Percentiles rank a stretch among this genome's conserved stretches.
Conservation (phyloP, 306 rosid genomes). For the Quercus parvula region DNA sequence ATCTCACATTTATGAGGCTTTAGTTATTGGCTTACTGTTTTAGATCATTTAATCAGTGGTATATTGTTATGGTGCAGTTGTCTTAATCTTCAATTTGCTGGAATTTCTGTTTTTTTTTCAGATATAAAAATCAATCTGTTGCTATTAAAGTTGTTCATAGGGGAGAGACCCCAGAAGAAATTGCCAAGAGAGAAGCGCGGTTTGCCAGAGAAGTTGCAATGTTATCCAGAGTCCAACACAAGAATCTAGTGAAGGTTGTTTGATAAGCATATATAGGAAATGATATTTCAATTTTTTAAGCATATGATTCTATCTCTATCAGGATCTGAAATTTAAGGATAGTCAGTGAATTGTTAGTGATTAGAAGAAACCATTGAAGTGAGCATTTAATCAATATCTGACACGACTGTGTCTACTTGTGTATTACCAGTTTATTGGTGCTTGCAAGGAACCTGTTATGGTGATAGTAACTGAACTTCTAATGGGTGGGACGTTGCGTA, state of each 20-base stretch:
- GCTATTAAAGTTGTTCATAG: conserved; percentile 45
- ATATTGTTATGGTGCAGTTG: background rate
- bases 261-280: background rate
- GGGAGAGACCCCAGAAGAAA: conserved; percentile 50
- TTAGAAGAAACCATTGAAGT: background rate
- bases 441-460: conserved; percentile 95
- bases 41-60: background rate
- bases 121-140: conserved; percentile 54
- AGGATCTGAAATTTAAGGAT: conserved; percentile 15
- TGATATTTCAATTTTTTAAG: background rate
- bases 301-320: conserved; percentile 1
- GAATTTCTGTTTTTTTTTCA: conserved; percentile 28
- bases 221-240: conserved; percentile 90
- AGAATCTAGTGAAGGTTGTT: conserved; percentile 83
- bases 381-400: conserved; percentile 19
- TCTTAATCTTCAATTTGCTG: conserved; percentile 12
- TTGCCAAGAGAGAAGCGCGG: conserved; percentile 62
- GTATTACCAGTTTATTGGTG: conserved; percentile 80
- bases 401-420: conserved; percentile 18
- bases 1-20: background rate
- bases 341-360: background rate
- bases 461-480: conserved; percentile 95
- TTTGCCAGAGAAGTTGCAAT: conserved; percentile 84
- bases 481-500: conserved; percentile 84
- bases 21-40: background rate